Percentiles rank a stretch among this genome's conserved stretches.
Evolutionary conservation across 306 rosid genomes (phyloP).

Genomic region (Luffa acutangula): DNA sequence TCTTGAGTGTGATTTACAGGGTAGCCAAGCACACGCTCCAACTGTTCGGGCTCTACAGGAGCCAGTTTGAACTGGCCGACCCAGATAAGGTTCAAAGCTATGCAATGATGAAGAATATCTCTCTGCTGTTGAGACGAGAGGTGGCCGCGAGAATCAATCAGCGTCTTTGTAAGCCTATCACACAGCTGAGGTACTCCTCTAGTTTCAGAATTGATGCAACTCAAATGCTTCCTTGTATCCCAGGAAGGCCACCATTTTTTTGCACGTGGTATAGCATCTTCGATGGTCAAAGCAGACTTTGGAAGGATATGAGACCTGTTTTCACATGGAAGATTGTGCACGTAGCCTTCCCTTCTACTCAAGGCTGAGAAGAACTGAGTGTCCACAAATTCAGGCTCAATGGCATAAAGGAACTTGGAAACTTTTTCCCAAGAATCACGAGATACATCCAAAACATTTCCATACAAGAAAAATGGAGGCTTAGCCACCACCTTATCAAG

Average conservation of each 20-base stretch:
- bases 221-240: slow-evolving; percentile 73
- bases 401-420: slow-evolving; percentile 56
- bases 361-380: slow-evolving; percentile 57
- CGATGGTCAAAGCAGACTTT: slow-evolving; percentile 54
- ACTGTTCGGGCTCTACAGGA: slow-evolving; percentile 49
- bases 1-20: slow-evolving; percentile 52
- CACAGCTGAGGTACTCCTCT: slow-evolving; percentile 45
- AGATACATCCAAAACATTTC: slow-evolving; percentile 38
- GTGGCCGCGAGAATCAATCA: slow-evolving; percentile 39
- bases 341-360: slow-evolving; percentile 70
- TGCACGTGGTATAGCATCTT: slow-evolving; percentile 52
- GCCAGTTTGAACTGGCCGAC: slow-evolving; percentile 43
- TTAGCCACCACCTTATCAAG: slow-evolving; percentile 33
- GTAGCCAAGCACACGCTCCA: slow-evolving; percentile 71
- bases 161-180: slow-evolving; percentile 40
- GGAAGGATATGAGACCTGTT: slow-evolving; percentile 57
- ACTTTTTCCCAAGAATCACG: slow-evolving; percentile 62
- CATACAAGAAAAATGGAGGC: slow-evolving; percentile 78
- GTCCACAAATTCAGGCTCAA: slow-evolving; percentile 72
- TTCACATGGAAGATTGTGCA: slow-evolving; percentile 81
- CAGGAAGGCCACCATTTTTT: slow-evolving; percentile 92
- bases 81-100: slow-evolving; percentile 65
- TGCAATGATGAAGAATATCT: slow-evolving; percentile 52
- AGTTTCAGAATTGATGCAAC: slow-evolving; percentile 48
- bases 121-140: slow-evolving; percentile 47